These are phyloP conservation scores for Blepharisma stoltei DNA, from an alignment of 73 alveolate species.

Conservation along the genomic window DNA sequence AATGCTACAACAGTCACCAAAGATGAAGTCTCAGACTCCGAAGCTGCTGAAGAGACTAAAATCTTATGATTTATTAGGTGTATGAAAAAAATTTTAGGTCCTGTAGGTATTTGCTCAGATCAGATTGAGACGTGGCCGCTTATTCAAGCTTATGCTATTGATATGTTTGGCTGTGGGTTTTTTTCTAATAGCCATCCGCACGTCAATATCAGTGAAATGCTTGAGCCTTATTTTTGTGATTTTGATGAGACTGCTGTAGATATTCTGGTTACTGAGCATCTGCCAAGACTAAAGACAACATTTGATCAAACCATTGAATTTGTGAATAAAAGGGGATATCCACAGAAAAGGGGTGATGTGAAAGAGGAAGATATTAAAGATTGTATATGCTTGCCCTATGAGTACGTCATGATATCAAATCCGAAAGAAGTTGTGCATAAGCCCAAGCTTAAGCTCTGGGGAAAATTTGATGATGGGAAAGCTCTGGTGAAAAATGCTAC, in stretches of 20 bases:
- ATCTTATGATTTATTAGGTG: constrained; percentile 50
- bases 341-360: constrained; percentile 2
- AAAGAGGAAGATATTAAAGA: neutral
- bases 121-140: constrained; percentile 71
- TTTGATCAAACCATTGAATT: constrained; percentile 14
- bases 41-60: constrained; percentile 51
- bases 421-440: neutral
- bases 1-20: constrained; percentile 32
- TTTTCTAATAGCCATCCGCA: constrained; percentile 61
- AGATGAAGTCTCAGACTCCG: constrained; percentile 54
- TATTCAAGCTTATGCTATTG: constrained; percentile 58
- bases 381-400: constrained; percentile 15
- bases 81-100: constrained; percentile 42
- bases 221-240: constrained; percentile 42
- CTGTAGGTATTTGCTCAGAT: constrained; percentile 44
- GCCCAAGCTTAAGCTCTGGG: neutral
- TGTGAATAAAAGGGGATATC: constrained; percentile 11
- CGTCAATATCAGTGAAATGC: constrained; percentile 43
- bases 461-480: neutral
- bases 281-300: constrained; percentile 32
- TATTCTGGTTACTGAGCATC: constrained; percentile 50
- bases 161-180: constrained; percentile 61
- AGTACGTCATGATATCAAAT: neutral
- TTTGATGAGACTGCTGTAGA: constrained; percentile 49
- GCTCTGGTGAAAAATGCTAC: neutral